phyloP scores from a whole-genome alignment of 1,284 basidiomycete genomes.

The Thecaphora thlaspeos region DNA sequence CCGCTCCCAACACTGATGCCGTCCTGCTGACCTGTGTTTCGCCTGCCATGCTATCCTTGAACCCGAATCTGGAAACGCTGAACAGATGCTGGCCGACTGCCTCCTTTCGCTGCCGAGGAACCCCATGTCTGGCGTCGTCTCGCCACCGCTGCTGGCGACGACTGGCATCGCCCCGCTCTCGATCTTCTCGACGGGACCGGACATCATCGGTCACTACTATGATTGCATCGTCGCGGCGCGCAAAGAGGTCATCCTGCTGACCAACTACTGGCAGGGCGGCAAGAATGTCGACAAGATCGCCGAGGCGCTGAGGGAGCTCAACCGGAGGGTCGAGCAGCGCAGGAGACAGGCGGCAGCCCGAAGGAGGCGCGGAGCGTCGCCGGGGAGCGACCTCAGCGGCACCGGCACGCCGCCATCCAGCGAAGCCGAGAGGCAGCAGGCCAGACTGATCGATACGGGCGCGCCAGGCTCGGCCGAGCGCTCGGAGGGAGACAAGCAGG shows the following conservation, averaged over 20 bases:
- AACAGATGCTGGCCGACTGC: slow-evolving; percentile 52
- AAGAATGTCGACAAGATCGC: slow-evolving; percentile 53
- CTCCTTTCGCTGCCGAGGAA: slow-evolving; percentile 41
- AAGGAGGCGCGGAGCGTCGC: slow-evolving; percentile 6
- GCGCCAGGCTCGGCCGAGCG: slow-evolving; percentile 26
- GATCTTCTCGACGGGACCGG: slow-evolving; percentile 55
- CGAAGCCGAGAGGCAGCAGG: slow-evolving; percentile 14
- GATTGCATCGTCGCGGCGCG: slow-evolving; percentile 55
- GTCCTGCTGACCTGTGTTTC: no score
- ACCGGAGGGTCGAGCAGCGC: slow-evolving; percentile 28
- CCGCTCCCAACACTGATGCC: no score
- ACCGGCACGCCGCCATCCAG: slow-evolving; percentile 5
- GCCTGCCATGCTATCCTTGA: no score
- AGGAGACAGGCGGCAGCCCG: slow-evolving; percentile 15
- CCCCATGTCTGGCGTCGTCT: slow-evolving; percentile 53
- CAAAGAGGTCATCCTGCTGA: slow-evolving; percentile 53
- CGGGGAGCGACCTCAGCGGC: slow-evolving; percentile 4
- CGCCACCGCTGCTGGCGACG: slow-evolving; percentile 52
- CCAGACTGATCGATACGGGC: slow-evolving; percentile 17
- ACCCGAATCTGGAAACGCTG: no score
- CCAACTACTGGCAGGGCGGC: slow-evolving; percentile 57
- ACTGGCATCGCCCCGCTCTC: slow-evolving; percentile 54
- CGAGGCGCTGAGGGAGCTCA: slow-evolving; percentile 49
- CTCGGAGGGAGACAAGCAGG: slow-evolving; percentile 4
- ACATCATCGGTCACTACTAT: slow-evolving; percentile 57